Conservation (phyloP, 208 protist genomes). For the Zelonia costaricensis region DNA sequence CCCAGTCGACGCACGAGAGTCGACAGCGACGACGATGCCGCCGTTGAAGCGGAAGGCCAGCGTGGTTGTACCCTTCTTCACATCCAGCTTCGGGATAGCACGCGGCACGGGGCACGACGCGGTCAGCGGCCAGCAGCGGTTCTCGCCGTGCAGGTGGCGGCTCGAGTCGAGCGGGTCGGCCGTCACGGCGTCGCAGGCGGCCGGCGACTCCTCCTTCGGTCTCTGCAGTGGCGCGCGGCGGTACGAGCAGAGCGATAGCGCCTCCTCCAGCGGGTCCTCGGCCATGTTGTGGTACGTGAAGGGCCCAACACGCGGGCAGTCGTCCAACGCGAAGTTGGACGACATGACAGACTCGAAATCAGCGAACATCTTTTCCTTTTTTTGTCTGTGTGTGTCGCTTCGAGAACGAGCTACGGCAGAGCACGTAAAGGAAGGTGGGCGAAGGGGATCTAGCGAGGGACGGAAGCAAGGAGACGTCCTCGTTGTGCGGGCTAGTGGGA, state of each 20-base stretch:
- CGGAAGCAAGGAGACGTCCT: background rate
- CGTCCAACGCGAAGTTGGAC: slow-evolving; percentile 75
- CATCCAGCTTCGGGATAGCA: slow-evolving; percentile 77
- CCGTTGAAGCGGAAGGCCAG: slow-evolving; percentile 98
- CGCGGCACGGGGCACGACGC: slow-evolving; percentile 80
- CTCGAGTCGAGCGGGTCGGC: slow-evolving; percentile 79
- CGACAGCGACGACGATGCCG: slow-evolving; percentile 99
- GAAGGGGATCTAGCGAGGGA: background rate
- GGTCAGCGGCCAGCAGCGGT: slow-evolving; percentile 74
- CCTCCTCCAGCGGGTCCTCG: slow-evolving; percentile 18
- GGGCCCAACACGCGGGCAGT: slow-evolving; percentile 78
- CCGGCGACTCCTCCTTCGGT: slow-evolving; percentile 26
- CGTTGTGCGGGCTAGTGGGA: no score
- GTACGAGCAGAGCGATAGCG: slow-evolving; percentile 20
- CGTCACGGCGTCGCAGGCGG: slow-evolving; percentile 64
- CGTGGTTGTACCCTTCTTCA: slow-evolving; percentile 99
- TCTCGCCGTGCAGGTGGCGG: slow-evolving; percentile 55
- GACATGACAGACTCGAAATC: slow-evolving; percentile 73
- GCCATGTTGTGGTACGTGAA: slow-evolving; percentile 84
- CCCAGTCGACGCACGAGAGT: slow-evolving; percentile 99
- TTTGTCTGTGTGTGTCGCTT: slow-evolving; percentile 21
- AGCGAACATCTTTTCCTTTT: slow-evolving; percentile 42
- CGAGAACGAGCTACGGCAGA: background rate
- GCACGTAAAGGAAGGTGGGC: background rate
- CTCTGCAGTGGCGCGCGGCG: slow-evolving; percentile 18